A percentile compares a stretch with the other conserved stretches of the same genome.
Conservation (phyloP, 2,329 filamentous ascomycete species). For the Bertia moriformis region DNA sequence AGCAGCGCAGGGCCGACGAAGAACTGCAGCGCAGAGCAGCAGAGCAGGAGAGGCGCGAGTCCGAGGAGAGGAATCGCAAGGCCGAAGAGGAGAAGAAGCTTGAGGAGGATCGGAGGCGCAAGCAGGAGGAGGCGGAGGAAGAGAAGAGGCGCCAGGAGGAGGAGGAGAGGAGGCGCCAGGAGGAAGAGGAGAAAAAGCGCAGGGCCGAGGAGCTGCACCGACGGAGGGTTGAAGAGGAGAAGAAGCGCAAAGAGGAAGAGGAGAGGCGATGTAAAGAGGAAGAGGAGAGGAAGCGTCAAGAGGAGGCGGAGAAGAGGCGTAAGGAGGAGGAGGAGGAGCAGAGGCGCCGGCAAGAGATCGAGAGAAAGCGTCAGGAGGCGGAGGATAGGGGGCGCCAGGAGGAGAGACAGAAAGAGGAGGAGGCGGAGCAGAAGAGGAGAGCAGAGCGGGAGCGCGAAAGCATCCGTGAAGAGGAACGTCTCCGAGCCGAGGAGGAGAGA, state of each 20-base stretch:
- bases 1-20: constrained; percentile 16
- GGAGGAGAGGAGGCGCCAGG: constrained; percentile 9
- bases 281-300: constrained; percentile 9
- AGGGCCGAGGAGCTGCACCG: constrained; percentile 19
- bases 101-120: too few species aligned
- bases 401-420: too few species aligned
- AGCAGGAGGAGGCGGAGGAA: constrained; percentile 12
- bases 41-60: constrained; percentile 14
- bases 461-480: too few species aligned
- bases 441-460: constrained; percentile 2
- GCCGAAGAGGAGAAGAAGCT: constrained; percentile 21
- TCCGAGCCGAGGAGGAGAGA: constrained; percentile 3
- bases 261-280: too few species aligned
- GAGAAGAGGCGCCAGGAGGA: constrained; percentile 17
- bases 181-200: constrained; percentile 9
- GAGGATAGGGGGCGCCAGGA: too few species aligned
- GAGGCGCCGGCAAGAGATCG: too few species aligned
- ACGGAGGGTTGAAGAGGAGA: constrained; percentile 10
- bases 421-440: constrained; percentile 6
- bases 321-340: too few species aligned
- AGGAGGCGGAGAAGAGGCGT: too few species aligned
- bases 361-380: too few species aligned
- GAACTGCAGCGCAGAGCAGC: constrained; percentile 11
- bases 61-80: constrained; percentile 15
- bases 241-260: too few species aligned